Evolutionary conservation across 495 filamentous ascomycete genomes (phyloP).

Genomic region (Articulospora tetracladia): DNA sequence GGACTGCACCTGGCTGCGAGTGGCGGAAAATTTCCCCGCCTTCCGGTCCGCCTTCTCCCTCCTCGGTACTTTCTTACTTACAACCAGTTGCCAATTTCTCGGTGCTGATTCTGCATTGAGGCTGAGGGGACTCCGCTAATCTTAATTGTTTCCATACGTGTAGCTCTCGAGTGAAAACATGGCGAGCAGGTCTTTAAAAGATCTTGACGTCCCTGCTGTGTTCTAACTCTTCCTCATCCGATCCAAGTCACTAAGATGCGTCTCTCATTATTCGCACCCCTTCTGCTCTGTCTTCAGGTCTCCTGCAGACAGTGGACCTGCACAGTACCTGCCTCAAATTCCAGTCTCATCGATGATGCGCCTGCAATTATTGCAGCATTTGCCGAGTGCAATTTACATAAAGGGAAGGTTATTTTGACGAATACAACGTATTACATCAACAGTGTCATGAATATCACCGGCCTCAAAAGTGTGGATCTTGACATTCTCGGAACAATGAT

Average conservation of each 20-base stretch:
- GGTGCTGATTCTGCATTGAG: background rate
- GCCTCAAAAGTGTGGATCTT: slow-evolving; percentile 36
- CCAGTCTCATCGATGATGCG: slow-evolving; percentile 29
- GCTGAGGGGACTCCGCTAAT: background rate
- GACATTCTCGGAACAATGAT: slow-evolving; percentile 30
- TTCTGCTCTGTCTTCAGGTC: background rate
- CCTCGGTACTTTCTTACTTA: background rate
- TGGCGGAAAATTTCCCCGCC: background rate
- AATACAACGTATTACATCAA: slow-evolving; percentile 37
- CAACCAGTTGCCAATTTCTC: background rate
- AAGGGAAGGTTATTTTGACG: slow-evolving; percentile 37
- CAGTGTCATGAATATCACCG: slow-evolving; percentile 39
- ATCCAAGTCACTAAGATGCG: background rate
- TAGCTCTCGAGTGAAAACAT: background rate
- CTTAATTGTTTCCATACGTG: background rate
- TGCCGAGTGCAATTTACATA: slow-evolving; percentile 31
- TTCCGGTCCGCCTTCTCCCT: background rate
- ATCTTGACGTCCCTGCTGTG: background rate
- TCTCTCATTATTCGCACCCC: background rate
- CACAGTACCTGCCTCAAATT: background rate
- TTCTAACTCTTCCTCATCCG: background rate
- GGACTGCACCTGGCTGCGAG: too few species aligned
- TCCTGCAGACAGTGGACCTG: background rate
- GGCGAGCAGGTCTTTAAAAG: background rate
- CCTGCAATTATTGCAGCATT: slow-evolving; percentile 41